Evolutionary conservation across 148 eudicot species (phyloP), one percentile per base, ranked within the genome.

Genomic region (Simmondsia chinensis): DNA sequence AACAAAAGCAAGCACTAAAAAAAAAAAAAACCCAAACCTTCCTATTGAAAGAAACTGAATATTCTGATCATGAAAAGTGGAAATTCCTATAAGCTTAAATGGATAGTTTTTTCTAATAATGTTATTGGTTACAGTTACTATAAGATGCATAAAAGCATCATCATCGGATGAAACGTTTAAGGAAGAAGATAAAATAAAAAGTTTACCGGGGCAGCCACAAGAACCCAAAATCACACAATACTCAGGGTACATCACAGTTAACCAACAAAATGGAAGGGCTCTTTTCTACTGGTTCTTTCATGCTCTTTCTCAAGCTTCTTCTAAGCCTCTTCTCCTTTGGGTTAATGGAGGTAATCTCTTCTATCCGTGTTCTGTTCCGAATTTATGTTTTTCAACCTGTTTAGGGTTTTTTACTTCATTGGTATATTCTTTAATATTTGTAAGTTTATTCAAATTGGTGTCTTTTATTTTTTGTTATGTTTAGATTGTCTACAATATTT

Each of bases 241-340:
- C 48, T 76, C 82, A 15, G 87, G 87, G 18, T 66, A 80, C 48
- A 59, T 80, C 42, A 72, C 74, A 49, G 82, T 80, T 15, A 70
- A 75, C 57, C 52, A 76, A 56, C 39, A 42, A 20, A 68, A 76
- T 60, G 87, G 82, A 9, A 69, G 87, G 64, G 82, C 82, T 10
- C 79, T 80, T 57, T 80, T 80, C 52, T 80, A 69, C 31, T 80
- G 87, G 82, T 80, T 80, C 48, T 72, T 75, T 48, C 62, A 75
- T 47, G 79, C 87, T 26, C 82, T 70, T 39, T 72, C 77, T 41
- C 53, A 63, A 1, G 63, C 82, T 1, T 39, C 62, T 22, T 33
- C 42, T 1, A 80, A 72, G 33, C 87, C 87, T 48, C 67, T 80
- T 23, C 58, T 80, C 29, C 74, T 80, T 20, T 75, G 82, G 87